phyloP scores from a whole-genome alignment of 2,329 filamentous ascomycete species.

The Zymoseptoria ardabiliae region DNA sequence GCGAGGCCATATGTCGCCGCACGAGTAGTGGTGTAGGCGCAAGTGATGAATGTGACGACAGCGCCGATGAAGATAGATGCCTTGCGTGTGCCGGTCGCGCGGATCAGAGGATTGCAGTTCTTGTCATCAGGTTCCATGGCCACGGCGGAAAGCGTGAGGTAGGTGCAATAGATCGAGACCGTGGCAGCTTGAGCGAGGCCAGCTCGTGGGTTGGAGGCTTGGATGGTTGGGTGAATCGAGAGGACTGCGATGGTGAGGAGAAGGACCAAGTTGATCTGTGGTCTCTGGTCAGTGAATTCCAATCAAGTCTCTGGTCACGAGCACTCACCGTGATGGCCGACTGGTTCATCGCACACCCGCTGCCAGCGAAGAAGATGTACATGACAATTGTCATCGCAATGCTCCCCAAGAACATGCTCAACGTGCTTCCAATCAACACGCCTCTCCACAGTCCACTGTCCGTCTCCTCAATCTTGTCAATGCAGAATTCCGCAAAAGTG shows the following conservation, averaged over 20 bases:
- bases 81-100: constrained; percentile 76
- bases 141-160: constrained; percentile 94
- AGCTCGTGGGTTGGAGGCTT: constrained; percentile 86
- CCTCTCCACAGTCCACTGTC: constrained; percentile 80
- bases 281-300: neutral
- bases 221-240: constrained; percentile 82
- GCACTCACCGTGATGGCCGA: constrained; percentile 68
- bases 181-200: constrained; percentile 96
- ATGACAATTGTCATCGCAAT: constrained; percentile 92
- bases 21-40: constrained; percentile 94
- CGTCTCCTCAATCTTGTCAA: constrained; percentile 83
- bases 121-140: constrained; percentile 97
- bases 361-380: constrained; percentile 88
- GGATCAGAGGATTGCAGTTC: constrained; percentile 85
- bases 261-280: constrained; percentile 70
- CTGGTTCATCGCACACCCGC: constrained; percentile 90
- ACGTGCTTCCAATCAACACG: constrained; percentile 81
- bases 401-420: constrained; percentile 87
- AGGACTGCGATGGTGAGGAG: constrained; percentile 73
- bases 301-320: neutral
- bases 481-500: constrained; percentile 93
- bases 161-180: constrained; percentile 96
- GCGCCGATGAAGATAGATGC: constrained; percentile 89
- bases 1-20: constrained; percentile 86
- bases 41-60: constrained; percentile 90